Evolutionary conservation across 2,329 filamentous ascomycete genomes (phyloP).

Genomic region (Aspergillus neoniger): DNA sequence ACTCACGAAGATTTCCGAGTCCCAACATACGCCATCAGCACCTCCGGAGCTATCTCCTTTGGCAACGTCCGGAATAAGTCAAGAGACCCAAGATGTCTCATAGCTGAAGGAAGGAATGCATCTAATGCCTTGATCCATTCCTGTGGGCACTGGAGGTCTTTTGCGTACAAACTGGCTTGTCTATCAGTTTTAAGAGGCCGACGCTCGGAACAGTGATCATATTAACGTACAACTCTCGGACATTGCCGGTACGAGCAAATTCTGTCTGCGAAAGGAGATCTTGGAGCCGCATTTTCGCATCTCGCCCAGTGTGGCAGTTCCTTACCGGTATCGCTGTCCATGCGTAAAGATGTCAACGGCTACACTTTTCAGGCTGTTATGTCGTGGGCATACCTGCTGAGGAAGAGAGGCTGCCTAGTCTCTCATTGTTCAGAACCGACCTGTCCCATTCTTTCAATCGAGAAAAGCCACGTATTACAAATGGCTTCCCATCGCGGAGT

Average conservation of each 20-base stretch:
- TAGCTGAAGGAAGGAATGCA: slow-evolving; percentile 32
- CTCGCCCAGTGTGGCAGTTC: slow-evolving; percentile 38
- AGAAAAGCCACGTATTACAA: slow-evolving; percentile 38
- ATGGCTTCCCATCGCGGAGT: slow-evolving; percentile 35
- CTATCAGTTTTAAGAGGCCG: slow-evolving; percentile 8
- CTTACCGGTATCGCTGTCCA: slow-evolving; percentile 34
- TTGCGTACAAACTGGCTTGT: slow-evolving; percentile 36
- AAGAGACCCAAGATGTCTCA: slow-evolving; percentile 36
- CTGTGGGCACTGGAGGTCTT: slow-evolving; percentile 36
- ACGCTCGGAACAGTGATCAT: slow-evolving; percentile 19
- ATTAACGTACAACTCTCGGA: slow-evolving; percentile 27
- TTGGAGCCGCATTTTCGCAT: slow-evolving; percentile 35
- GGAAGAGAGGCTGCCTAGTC: slow-evolving; percentile 34
- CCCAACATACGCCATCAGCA: slow-evolving; percentile 42
- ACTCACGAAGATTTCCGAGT: slow-evolving; percentile 34
- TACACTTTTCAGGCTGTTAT: background rate
- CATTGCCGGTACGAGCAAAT: slow-evolving; percentile 2
- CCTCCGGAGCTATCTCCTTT: slow-evolving; percentile 36
- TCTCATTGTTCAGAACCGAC: slow-evolving; percentile 31
- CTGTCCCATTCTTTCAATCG: slow-evolving; percentile 31
- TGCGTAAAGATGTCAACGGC: slow-evolving; percentile 2
- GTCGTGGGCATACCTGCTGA: slow-evolving; percentile 31
- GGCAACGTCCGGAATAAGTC: slow-evolving; percentile 40
- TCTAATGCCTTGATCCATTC: slow-evolving; percentile 35
- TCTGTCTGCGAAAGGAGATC: slow-evolving; percentile 28